Conservation (phyloP, 192 early-diverging fungal genomes). For the Coemansia sp. region DNA sequence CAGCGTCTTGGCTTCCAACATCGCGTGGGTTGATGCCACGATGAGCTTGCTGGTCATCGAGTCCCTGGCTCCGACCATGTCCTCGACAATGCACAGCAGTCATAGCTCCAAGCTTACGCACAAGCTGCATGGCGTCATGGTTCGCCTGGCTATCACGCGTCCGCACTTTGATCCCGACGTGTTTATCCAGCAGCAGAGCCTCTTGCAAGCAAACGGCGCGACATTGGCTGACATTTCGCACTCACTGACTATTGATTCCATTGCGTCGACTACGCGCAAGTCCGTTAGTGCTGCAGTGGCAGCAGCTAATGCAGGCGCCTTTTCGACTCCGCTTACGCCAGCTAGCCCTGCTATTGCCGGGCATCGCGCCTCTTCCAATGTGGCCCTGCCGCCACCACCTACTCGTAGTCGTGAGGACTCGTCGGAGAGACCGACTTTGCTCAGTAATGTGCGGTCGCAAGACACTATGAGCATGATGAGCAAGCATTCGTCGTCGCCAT, state of each 20-base stretch:
- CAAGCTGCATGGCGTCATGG: slow-evolving; percentile 55
- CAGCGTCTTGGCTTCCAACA: slow-evolving; percentile 47
- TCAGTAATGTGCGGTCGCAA: slow-evolving; percentile 29
- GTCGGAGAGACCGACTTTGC: slow-evolving; percentile 11
- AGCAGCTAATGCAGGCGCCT: neutral
- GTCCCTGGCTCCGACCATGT: slow-evolving; percentile 52
- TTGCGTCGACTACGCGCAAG: slow-evolving; percentile 47
- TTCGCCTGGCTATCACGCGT: slow-evolving; percentile 49
- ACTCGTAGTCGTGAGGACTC: slow-evolving; percentile 48
- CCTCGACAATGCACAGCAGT: slow-evolving; percentile 33
- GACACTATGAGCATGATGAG: slow-evolving; percentile 52
- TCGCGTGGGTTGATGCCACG: slow-evolving; percentile 48
- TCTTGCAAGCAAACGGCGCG: slow-evolving; percentile 17
- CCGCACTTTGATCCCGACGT: slow-evolving; percentile 58
- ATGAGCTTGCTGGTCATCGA: slow-evolving; percentile 54
- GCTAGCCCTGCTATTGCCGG: slow-evolving; percentile 13
- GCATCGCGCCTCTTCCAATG: slow-evolving; percentile 35
- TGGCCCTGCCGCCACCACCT: slow-evolving; percentile 17
- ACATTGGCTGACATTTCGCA: slow-evolving; percentile 30
- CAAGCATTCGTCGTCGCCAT: slow-evolving; percentile 48
- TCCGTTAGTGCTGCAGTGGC: slow-evolving; percentile 23
- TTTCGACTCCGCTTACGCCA: neutral
- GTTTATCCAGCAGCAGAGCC: slow-evolving; percentile 50
- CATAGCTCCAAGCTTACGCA: slow-evolving; percentile 52
- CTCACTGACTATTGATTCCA: slow-evolving; percentile 39